Evolutionary conservation across 176 grass and related monocot genomes (phyloP).

Genomic region (Musa acuminata): DNA sequence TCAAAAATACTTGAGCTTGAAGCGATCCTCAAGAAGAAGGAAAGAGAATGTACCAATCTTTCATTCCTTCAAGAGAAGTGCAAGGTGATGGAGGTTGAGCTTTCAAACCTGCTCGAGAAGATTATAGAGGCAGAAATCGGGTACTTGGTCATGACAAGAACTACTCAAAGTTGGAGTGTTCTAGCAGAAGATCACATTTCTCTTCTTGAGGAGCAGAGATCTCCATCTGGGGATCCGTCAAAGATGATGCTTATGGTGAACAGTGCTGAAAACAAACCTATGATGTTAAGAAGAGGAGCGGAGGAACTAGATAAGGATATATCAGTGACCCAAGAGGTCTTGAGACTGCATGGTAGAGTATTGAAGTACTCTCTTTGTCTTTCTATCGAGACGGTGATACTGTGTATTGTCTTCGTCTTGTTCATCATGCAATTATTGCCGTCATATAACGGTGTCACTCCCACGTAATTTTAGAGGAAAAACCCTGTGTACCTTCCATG

Average conservation of each 20-base stretch:
- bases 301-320: slow-evolving; percentile 44
- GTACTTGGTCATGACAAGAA: slow-evolving; percentile 40
- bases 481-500: background rate
- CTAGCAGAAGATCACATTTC: slow-evolving; percentile 31
- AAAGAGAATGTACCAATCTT: too few relatives aligned
- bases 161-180: slow-evolving; percentile 24
- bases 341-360: slow-evolving; percentile 44
- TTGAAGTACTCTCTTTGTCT: slow-evolving; percentile 37
- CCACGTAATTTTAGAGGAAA: slow-evolving; percentile 36
- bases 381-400: slow-evolving; percentile 49
- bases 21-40: slow-evolving; percentile 1
- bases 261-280: slow-evolving; percentile 25
- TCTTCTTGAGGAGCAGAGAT: slow-evolving; percentile 40
- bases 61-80: slow-evolving; percentile 1
- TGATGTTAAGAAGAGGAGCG: slow-evolving; percentile 29
- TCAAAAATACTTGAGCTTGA: slow-evolving; percentile 32
- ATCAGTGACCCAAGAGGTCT: slow-evolving; percentile 28
- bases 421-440: slow-evolving; percentile 42
- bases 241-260: slow-evolving; percentile 32
- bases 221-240: slow-evolving; percentile 30
- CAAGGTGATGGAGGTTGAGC: slow-evolving; percentile 27
- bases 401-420: slow-evolving; percentile 37
- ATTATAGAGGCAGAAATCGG: slow-evolving; percentile 55
- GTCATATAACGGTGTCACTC: slow-evolving; percentile 38
- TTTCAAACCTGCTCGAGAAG: slow-evolving; percentile 47